Percentiles rank a stretch among this genome's conserved stretches.
Conservation (phyloP, 768 basidiomycete species). For the Leucocoprinus leucothites region DNA sequence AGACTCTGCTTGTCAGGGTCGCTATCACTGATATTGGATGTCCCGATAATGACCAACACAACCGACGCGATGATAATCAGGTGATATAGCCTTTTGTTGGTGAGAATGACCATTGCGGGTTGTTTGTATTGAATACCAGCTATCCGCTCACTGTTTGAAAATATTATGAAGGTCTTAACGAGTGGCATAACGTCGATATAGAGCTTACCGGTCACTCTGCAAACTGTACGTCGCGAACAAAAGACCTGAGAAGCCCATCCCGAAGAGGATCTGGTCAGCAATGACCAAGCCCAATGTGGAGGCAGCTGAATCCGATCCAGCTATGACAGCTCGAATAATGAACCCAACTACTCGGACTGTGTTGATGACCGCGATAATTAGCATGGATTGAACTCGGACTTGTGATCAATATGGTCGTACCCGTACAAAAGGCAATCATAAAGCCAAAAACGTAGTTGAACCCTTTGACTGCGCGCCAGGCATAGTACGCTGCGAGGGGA, state of each 20-base stretch:
- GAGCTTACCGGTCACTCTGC: constrained; percentile 37
- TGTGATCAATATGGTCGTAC: no score
- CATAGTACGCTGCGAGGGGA: constrained; percentile 27
- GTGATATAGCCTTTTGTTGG: background rate
- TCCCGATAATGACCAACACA: background rate
- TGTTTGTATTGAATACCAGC: background rate
- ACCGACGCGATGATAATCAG: background rate
- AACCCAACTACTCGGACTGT: constrained; percentile 41
- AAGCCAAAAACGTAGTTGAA: constrained; percentile 32
- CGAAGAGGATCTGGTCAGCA: constrained; percentile 34
- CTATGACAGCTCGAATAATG: constrained; percentile 34
- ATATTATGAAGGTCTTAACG: no score
- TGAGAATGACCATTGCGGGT: background rate
- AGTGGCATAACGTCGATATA: no score
- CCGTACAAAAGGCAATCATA: constrained; percentile 35
- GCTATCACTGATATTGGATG: background rate
- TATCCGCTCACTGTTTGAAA: background rate
- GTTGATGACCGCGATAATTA: background rate
- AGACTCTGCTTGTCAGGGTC: background rate
- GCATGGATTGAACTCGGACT: no score
- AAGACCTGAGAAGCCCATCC: constrained; percentile 42
- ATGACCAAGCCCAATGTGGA: constrained; percentile 31
- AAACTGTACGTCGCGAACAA: constrained; percentile 39
- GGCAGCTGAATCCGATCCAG: constrained; percentile 26
- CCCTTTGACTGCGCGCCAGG: constrained; percentile 26